Evolutionary conservation across 768 basidiomycete genomes (phyloP).

Genomic region (Mycena capillaripes): DNA sequence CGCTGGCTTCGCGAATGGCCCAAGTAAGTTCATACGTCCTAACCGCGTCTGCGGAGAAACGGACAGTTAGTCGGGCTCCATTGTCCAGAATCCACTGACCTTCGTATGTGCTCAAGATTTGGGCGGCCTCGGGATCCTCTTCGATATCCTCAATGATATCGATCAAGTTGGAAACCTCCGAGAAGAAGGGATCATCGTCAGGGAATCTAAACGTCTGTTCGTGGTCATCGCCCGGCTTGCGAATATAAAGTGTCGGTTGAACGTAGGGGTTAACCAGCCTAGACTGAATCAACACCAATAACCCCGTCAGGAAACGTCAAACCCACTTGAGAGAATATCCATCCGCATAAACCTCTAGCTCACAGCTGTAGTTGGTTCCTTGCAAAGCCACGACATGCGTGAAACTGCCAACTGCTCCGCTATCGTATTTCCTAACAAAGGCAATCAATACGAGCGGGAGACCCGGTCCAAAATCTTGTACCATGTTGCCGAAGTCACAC

Average conservation of each 20-base stretch:
- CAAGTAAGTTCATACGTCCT: conserved; percentile 93
- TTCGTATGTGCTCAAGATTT: conserved; percentile 88
- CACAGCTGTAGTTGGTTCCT: conserved; percentile 93
- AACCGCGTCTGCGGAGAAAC: conserved; percentile 74
- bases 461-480: conserved; percentile 42
- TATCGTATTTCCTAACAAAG: conserved; percentile 88
- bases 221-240: conserved; percentile 84
- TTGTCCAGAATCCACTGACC: conserved; percentile 58
- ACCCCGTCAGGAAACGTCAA: conserved; percentile 19
- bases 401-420: conserved; percentile 93
- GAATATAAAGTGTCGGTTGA: conserved; percentile 88
- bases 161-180: conserved; percentile 90
- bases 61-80: conserved; percentile 13
- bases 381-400: conserved; percentile 93
- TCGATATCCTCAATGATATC: conserved; percentile 93
- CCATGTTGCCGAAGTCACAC: conserved; percentile 95
- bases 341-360: conserved; percentile 94
- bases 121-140: conserved; percentile 83
- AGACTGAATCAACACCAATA: conserved; percentile 14
- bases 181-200: conserved; percentile 95
- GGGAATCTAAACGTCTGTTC: conserved; percentile 80
- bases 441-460: conserved; percentile 13
- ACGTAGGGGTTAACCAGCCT: conserved; percentile 96
- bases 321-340: conserved; percentile 88
- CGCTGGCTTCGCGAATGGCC: conserved; percentile 89